phyloP scores from a whole-genome alignment of 306 rosid genomes.

The Potentilla sterilis region DNA sequence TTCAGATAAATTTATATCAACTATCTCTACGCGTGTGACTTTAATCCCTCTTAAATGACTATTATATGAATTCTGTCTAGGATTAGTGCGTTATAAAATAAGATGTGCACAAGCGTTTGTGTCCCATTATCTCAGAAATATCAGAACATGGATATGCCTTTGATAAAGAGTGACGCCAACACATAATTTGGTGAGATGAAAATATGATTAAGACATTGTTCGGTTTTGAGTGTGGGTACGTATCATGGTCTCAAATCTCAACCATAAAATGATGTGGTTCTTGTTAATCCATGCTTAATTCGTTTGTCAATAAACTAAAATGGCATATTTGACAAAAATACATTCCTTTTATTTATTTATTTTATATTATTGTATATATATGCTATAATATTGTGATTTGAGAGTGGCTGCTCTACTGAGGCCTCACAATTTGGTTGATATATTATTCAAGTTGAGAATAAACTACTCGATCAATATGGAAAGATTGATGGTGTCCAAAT shows the following conservation, averaged over 20 bases:
- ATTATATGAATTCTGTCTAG: conserved; percentile 3
- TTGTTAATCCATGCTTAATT: background rate
- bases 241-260: background rate
- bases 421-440: background rate
- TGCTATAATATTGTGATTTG: conserved; percentile 12
- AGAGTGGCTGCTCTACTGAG: background rate
- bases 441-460: conserved; percentile 30
- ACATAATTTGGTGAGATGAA: background rate
- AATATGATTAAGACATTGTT: background rate
- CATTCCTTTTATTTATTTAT: too few species aligned
- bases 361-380: too few species aligned
- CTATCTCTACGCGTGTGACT: background rate
- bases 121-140: conserved; percentile 25
- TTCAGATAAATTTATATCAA: background rate
- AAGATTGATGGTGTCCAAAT: conserved; percentile 14
- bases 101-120: conserved; percentile 27
- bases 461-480: conserved; percentile 19
- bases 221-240: background rate
- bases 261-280: background rate
- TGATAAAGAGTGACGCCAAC: conserved; percentile 20
- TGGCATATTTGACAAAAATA: conserved; percentile 12
- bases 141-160: conserved; percentile 21
- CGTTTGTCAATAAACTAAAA: background rate
- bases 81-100: conserved; percentile 32
- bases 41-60: background rate